Percentiles rank a stretch among this genome's conserved stretches.
Conservation (phyloP, 805 yeast genomes). For the Naumovozyma baii region DNA sequence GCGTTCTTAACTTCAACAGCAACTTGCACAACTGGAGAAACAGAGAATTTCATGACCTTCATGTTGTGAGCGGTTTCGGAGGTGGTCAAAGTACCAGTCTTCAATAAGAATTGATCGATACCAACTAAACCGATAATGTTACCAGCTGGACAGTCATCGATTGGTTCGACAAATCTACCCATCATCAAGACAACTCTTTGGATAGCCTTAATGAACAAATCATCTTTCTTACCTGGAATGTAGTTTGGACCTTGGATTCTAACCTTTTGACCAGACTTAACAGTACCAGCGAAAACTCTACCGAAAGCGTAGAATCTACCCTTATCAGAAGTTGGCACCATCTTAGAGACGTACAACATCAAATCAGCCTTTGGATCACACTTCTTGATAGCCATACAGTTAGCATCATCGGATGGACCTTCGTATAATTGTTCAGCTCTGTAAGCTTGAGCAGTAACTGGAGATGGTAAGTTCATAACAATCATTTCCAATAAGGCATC, state of each 20-base stretch:
- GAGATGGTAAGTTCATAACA: conserved; percentile 96
- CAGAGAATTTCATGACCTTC: conserved; percentile 99
- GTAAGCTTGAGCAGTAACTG: conserved; percentile 97
- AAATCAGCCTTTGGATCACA: conserved; percentile 98
- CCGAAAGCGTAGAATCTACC: conserved; percentile 99
- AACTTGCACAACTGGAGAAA: conserved; percentile 98
- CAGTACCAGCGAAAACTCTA: conserved; percentile 99
- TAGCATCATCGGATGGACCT: conserved; percentile 93
- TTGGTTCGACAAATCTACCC: conserved; percentile 98
- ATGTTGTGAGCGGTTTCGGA: conserved; percentile 94
- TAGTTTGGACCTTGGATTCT: conserved; percentile 99
- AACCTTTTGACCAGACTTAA: conserved; percentile 96
- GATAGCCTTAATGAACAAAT: conserved; percentile 89
- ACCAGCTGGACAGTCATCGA: conserved; percentile 99
- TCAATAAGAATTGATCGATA: conserved; percentile 98
- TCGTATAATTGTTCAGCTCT: conserved; percentile 98
- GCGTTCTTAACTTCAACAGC: conserved; percentile 99
- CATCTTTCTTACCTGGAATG: conserved; percentile 96
- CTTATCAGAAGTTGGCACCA: conserved; percentile 99
- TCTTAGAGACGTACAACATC: conserved; percentile 99
- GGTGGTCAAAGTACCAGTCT: conserved; percentile 98
- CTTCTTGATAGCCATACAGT: conserved; percentile 87
- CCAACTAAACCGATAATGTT: conserved; percentile 99
- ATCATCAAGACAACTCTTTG: conserved; percentile 99
- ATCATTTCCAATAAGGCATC: conserved; percentile 99